Percentiles rank a stretch among this genome's conserved stretches.
phyloP scores from a whole-genome alignment of 2,329 filamentous ascomycete genomes.

The Botrytis aclada region DNA sequence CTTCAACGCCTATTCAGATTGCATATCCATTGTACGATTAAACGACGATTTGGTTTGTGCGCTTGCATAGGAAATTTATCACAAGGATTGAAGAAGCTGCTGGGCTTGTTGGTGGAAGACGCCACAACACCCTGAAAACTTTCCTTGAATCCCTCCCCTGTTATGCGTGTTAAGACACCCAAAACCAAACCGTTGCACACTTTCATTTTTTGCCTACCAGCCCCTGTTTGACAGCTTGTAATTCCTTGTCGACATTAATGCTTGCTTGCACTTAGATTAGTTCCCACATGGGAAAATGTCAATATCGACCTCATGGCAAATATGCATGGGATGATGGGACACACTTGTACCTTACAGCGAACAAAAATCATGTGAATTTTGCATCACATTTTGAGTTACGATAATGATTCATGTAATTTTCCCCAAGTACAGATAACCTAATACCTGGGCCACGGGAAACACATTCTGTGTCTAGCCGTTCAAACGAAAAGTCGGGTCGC shows the following conservation, averaged over 20 bases:
- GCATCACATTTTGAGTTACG: not conserved
- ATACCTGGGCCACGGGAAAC: conserved; percentile 21
- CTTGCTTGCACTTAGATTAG: conserved; percentile 24
- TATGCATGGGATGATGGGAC: conserved; percentile 3
- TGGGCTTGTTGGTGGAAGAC: conserved; percentile 3
- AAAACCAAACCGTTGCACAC: conserved; percentile 19
- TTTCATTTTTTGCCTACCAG: conserved; percentile 6
- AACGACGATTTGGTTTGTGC: conserved; percentile 22
- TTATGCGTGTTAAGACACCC: conserved; percentile 2
- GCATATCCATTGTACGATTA: not conserved
- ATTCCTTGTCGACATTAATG: conserved; percentile 19
- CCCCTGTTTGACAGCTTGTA: conserved; percentile 29
- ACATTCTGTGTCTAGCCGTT: conserved; percentile 17
- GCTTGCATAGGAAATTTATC: conserved; percentile 20
- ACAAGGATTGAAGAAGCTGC: conserved; percentile 21
- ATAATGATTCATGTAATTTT: not conserved
- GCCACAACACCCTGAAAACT: conserved; percentile 23
- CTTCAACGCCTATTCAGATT: conserved; percentile 11
- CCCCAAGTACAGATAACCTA: not conserved
- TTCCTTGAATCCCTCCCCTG: conserved; percentile 7
- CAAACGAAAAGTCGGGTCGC: conserved; percentile 16
- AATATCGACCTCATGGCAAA: conserved; percentile 30
- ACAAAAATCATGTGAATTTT: conserved; percentile 12
- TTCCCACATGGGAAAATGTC: conserved; percentile 24
- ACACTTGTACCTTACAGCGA: conserved; percentile 25